Percentiles rank a stretch among this genome's conserved stretches.
These are phyloP conservation scores for Leccinum imitatum DNA, from an alignment of 768 basidiomycete genomes.

Conservation along the genomic window DNA sequence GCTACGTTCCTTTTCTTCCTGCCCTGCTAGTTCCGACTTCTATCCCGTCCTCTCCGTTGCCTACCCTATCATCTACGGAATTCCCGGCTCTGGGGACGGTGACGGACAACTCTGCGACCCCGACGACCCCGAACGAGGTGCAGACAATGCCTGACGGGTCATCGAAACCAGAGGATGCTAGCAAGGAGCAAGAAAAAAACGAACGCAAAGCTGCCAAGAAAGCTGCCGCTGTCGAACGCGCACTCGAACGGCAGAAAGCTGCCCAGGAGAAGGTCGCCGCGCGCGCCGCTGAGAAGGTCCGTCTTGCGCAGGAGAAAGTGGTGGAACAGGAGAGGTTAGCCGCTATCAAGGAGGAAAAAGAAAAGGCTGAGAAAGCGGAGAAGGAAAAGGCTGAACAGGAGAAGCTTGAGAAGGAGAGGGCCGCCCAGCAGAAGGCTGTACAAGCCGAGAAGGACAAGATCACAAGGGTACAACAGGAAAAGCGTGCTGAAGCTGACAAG, in stretches of 20 bases:
- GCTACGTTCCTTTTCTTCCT: constrained; percentile 20
- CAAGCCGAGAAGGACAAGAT: constrained; percentile 38
- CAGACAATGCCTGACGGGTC: constrained; percentile 14
- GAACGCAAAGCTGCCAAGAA: constrained; percentile 67
- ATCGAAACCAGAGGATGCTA: constrained; percentile 34
- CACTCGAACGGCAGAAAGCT: constrained; percentile 55
- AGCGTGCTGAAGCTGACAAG: constrained; percentile 27
- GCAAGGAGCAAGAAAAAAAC: constrained; percentile 53
- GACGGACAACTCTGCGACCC: constrained; percentile 11
- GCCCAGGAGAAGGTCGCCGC: constrained; percentile 59
- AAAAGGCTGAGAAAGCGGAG: constrained; percentile 35
- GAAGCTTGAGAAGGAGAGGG: constrained; percentile 39
- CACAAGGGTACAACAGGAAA: constrained; percentile 35
- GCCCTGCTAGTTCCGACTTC: constrained; percentile 35
- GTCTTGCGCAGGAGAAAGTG: constrained; percentile 52
- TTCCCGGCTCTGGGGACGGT: constrained; percentile 62
- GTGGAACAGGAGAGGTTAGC: constrained; percentile 51
- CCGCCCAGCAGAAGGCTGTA: constrained; percentile 31
- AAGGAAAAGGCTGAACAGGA: constrained; percentile 41
- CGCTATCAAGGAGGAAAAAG: constrained; percentile 39
- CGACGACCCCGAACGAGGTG: constrained; percentile 22
- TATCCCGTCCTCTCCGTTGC: constrained; percentile 42
- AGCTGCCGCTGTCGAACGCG: constrained; percentile 59
- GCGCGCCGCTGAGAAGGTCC: constrained; percentile 52
- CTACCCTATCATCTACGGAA: constrained; percentile 62